Conservation (phyloP, 2,329 filamentous ascomycete species). For the Chaetomium olivaceum region DNA sequence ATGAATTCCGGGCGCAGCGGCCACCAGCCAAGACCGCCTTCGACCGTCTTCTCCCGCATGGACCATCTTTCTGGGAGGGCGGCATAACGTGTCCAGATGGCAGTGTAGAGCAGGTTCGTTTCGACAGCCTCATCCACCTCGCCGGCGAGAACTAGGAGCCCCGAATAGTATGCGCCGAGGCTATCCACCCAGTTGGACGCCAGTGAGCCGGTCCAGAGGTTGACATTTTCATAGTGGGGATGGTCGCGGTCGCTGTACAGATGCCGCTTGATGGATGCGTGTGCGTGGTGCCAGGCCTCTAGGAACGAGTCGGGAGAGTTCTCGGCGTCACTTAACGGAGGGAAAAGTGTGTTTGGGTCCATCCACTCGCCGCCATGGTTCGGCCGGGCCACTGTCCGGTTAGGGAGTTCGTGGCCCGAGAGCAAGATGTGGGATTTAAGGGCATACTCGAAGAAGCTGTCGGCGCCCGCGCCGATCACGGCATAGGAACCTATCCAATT, state of each 20-base stretch:
- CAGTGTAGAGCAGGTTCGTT: conserved; percentile 86
- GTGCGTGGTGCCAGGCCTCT: conserved; percentile 79
- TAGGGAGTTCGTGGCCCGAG: conserved; percentile 68
- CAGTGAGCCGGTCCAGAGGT: conserved; percentile 82
- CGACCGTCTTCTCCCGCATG: conserved; percentile 76
- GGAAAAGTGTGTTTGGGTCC: conserved; percentile 64
- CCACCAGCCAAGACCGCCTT: conserved; percentile 90
- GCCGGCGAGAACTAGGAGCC: conserved; percentile 79
- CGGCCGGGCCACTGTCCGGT: conserved; percentile 48
- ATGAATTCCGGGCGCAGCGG: conserved; percentile 94
- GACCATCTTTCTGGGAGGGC: conserved; percentile 95
- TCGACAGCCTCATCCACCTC: conserved; percentile 89
- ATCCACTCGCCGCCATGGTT: conserved; percentile 48
- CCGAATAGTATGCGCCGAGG: conserved; percentile 91
- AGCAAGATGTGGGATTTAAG: conserved; percentile 91
- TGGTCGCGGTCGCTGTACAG: conserved; percentile 83
- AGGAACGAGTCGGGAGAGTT: conserved; percentile 78
- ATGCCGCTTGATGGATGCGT: conserved; percentile 84
- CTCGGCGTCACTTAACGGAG: conserved; percentile 62
- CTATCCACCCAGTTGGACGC: conserved; percentile 96
- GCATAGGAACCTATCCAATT: conserved; percentile 85
- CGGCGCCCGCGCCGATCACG: conserved; percentile 94
- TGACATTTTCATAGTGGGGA: conserved; percentile 90
- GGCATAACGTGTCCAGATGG: conserved; percentile 92
- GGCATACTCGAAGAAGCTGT: conserved; percentile 98